A percentile compares a stretch with the other conserved stretches of the same genome.
Conservation (phyloP, 2,329 filamentous ascomycete species). For the Simplicillium aogashimaense region DNA sequence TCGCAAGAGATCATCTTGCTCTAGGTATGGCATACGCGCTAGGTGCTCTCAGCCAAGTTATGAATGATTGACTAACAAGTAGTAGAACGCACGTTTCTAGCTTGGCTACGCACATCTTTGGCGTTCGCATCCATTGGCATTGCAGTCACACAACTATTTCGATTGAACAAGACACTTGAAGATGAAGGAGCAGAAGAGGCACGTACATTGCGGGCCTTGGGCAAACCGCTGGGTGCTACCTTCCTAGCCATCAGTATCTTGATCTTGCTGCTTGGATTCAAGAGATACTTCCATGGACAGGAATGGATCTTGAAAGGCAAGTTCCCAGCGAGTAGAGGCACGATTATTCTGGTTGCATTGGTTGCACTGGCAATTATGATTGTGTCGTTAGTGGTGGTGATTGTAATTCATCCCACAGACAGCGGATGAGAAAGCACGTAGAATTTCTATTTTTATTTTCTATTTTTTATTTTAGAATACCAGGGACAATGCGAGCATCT, state of each 20-base stretch:
- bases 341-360: slow-evolving; percentile 58
- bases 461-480: neutral
- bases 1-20: slow-evolving; percentile 73
- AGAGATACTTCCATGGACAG: slow-evolving; percentile 69
- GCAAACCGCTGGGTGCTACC: slow-evolving; percentile 65
- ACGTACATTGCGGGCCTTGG: slow-evolving; percentile 48
- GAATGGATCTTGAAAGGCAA: slow-evolving; percentile 73
- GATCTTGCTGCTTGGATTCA: slow-evolving; percentile 66
- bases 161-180: slow-evolving; percentile 59
- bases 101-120: slow-evolving; percentile 74
- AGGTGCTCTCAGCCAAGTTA: too few relatives aligned
- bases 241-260: slow-evolving; percentile 70
- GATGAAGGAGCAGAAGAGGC: slow-evolving; percentile 23
- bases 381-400: slow-evolving; percentile 47
- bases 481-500: neutral
- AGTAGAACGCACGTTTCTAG: slow-evolving; percentile 72
- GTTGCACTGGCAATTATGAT: slow-evolving; percentile 56
- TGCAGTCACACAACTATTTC: slow-evolving; percentile 75
- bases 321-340: slow-evolving; percentile 69
- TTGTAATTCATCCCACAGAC: slow-evolving; percentile 37
- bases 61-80: neutral
- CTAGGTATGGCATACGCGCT: slow-evolving; percentile 42
- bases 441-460: neutral
- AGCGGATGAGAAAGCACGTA: neutral
- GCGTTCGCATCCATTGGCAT: slow-evolving; percentile 77